These are phyloP conservation scores for Sphaerostilbella broomeana DNA, from an alignment of 2,329 filamentous ascomycete genomes.

Conservation along the genomic window DNA sequence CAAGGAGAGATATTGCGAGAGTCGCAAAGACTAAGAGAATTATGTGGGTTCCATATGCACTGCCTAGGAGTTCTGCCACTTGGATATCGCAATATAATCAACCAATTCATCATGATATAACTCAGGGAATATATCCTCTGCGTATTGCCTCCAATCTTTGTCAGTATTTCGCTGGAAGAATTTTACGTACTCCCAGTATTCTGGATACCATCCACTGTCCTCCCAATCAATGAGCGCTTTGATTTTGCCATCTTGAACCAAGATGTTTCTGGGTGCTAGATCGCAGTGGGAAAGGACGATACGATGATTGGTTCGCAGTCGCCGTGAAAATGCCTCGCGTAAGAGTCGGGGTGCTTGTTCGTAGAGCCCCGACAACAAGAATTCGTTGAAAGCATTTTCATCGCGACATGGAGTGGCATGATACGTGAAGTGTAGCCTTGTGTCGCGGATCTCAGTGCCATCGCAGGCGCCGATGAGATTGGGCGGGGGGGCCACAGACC, in stretches of 20 bases:
- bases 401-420: slow-evolving; percentile 17
- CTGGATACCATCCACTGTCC: slow-evolving; percentile 39
- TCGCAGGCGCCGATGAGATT: slow-evolving; percentile 22
- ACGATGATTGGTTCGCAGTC: slow-evolving; percentile 22
- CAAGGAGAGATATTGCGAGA: not conserved
- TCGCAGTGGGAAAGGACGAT: slow-evolving; percentile 46
- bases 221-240: slow-evolving; percentile 43
- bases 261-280: slow-evolving; percentile 39
- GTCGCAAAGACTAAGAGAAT: too few relatives aligned
- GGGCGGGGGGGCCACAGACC: slow-evolving; percentile 18
- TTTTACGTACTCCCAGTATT: slow-evolving; percentile 34
- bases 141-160: slow-evolving; percentile 19
- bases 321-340: slow-evolving; percentile 17
- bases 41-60: too few relatives aligned
- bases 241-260: slow-evolving; percentile 32
- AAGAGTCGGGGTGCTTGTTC: slow-evolving; percentile 17
- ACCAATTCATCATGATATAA: slow-evolving; percentile 22
- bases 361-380: slow-evolving; percentile 17
- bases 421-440: slow-evolving; percentile 17
- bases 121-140: slow-evolving; percentile 21
- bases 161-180: slow-evolving; percentile 22
- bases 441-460: slow-evolving; percentile 22
- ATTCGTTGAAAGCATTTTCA: slow-evolving; percentile 22
- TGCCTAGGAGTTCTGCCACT: too few relatives aligned
- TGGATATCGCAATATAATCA: slow-evolving; percentile 19